phyloP scores from a whole-genome alignment of 108 stramenopile species.

The Skeletonema menzelii region DNA sequence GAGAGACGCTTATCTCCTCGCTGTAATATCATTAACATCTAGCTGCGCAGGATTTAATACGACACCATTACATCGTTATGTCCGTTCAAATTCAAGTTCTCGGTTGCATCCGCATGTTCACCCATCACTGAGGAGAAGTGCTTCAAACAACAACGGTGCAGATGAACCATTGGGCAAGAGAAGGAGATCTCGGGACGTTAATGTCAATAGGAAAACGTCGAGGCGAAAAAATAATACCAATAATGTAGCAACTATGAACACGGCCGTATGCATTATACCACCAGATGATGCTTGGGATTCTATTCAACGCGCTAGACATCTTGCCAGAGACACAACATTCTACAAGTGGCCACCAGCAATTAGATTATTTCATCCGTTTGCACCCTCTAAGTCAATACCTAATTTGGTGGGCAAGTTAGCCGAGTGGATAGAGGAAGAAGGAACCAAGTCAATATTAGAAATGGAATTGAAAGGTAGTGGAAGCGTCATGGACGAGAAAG shows the following conservation, averaged over 20 bases:
- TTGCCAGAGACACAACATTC: conserved; percentile 67
- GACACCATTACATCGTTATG: neutral
- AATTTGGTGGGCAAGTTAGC: conserved; percentile 62
- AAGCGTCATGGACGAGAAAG: neutral
- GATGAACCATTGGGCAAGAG: neutral
- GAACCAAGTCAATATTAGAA: conserved; percentile 16
- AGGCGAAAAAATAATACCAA: neutral
- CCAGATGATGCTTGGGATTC: conserved; percentile 72
- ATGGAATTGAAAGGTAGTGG: neutral
- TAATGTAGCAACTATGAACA: conserved; percentile 39
- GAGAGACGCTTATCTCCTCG: neutral
- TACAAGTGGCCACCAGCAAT: conserved; percentile 81
- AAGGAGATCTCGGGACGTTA: neutral
- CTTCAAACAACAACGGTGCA: neutral
- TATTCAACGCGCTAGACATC: conserved; percentile 75
- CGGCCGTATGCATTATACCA: conserved; percentile 73
- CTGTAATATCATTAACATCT: neutral
- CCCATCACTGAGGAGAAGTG: neutral
- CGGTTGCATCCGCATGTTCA: neutral
- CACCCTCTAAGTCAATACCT: conserved; percentile 14
- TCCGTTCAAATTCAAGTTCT: neutral
- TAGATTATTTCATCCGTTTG: conserved; percentile 82
- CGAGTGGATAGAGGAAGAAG: conserved; percentile 62
- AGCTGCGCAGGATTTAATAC: neutral
- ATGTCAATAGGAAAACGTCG: neutral